Conservation (phyloP, 345 rosid genomes). For the Sisymbrium irio region DNA sequence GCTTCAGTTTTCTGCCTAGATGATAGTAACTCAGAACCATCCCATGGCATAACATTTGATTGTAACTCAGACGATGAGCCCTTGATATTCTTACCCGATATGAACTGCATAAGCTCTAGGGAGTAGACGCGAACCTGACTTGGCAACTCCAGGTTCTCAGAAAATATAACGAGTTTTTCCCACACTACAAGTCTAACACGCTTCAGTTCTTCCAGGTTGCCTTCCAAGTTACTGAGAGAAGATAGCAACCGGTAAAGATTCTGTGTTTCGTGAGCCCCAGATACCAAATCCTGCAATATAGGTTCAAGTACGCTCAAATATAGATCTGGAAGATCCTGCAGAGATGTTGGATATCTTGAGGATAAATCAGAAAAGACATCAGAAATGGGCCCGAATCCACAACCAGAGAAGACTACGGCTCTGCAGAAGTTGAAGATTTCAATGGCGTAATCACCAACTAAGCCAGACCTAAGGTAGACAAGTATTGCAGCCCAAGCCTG, state of each 20-base stretch:
- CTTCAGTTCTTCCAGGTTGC: constrained; percentile 58
- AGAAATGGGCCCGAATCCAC: constrained; percentile 68
- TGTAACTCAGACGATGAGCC: constrained; percentile 57
- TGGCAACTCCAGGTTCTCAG: constrained; percentile 72
- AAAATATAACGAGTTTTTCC: constrained; percentile 66
- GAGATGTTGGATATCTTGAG: constrained; percentile 31
- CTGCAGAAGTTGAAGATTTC: constrained; percentile 63
- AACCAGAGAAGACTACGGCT: constrained; percentile 84
- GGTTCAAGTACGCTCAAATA: constrained; percentile 63
- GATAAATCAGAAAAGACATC: constrained; percentile 61
- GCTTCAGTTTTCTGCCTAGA: constrained; percentile 45
- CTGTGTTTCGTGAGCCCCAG: constrained; percentile 46
- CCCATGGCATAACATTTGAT: constrained; percentile 68
- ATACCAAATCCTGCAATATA: constrained; percentile 52
- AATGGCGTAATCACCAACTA: constrained; percentile 45
- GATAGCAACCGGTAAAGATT: constrained; percentile 60
- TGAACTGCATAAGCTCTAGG: constrained; percentile 83
- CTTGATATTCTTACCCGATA: constrained; percentile 56
- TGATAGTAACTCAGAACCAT: constrained; percentile 62
- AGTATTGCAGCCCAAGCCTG: constrained; percentile 76
- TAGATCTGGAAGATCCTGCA: constrained; percentile 56
- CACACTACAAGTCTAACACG: constrained; percentile 70
- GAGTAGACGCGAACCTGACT: constrained; percentile 71
- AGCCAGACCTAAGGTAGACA: constrained; percentile 49
- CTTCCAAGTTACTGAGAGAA: constrained; percentile 78